phyloP scores from a whole-genome alignment of 2,329 filamentous ascomycete species.

The Taxawa tesnikishii region DNA sequence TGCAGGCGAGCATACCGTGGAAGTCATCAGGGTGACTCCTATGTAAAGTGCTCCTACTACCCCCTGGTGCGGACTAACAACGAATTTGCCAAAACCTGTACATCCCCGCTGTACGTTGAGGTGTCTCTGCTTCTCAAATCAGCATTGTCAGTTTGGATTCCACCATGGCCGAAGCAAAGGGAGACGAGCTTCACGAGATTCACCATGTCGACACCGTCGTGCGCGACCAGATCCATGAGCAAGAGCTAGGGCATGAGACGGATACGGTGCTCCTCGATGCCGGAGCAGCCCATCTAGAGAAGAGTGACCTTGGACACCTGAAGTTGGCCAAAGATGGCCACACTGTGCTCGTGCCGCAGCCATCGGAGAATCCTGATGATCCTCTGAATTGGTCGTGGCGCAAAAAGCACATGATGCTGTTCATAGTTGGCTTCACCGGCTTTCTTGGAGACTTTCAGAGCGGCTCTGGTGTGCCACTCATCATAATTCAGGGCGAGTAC shows the following conservation, averaged over 20 bases:
- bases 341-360: conserved; percentile 14
- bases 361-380: conserved; percentile 11
- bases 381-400: conserved; percentile 11
- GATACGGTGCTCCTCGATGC: not conserved
- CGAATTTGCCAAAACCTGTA: no score
- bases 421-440: not conserved
- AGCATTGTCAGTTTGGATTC: no score
- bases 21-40: no score
- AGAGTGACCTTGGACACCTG: not conserved
- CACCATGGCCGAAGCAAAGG: no score
- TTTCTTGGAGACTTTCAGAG: not conserved
- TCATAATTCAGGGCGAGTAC: not conserved
- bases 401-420: not conserved
- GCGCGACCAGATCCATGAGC: not conserved
- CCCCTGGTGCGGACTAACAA: no score
- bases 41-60: no score
- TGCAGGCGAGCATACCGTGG: no score
- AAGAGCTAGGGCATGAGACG: not conserved
- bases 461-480: not conserved
- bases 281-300: not conserved
- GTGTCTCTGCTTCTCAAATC: no score
- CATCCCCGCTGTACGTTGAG: no score
- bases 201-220: not conserved
- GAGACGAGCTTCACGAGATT: no score
- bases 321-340: not conserved